Evolutionary conservation across 768 basidiomycete genomes (phyloP), one percentile per base, ranked within the genome.

Genomic region (Suillus sp.): DNA sequence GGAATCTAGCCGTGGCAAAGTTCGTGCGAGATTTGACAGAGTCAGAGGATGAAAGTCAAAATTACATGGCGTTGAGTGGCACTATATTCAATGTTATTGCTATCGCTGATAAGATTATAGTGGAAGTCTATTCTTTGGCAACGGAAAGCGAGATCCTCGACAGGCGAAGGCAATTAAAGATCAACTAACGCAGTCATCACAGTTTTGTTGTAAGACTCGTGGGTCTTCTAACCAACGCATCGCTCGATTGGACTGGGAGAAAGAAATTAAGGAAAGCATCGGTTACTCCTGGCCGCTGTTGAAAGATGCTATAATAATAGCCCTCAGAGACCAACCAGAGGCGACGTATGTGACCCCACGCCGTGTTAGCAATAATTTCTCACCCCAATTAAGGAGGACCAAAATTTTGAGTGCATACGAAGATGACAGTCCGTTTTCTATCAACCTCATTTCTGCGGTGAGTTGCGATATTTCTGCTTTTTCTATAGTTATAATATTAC

Each of bases 381-480:
- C 25, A 38, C 55, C 37, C 18, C 25, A 38, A 11, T 38, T 18
- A 40, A 84, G 83, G 45, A 69, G 75, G 47, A 67, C 70, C 3
- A 77, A 79, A 43, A 77, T 86, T n/a, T 70, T 85, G 72, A 75
- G 75, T 47, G 85, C 85, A 0, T 88, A 89, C 68, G 70, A 65
- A 4, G 77, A 84, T 30, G 83, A 83, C 32, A 79, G 81, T 59
- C 76, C 79, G 0, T 88, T 84, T 66, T 88, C 86, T 0, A 72
- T 86, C 27, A 81, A 88, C 38, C 79, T 89, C 1, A 79, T 82
- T 7, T 85, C 85, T 2, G 86, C 87, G 1, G 86, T 87, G 62
- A 58, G 78, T 66, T 37, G 3, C 22, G 20, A n/a, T 43, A 4
- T 43, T 58, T 1, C 60, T n/a, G 8, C 9, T 42, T 3, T 37